Evolutionary conservation across 768 basidiomycete genomes (phyloP), one percentile per base, ranked within the genome.

Genomic region (Epithele typhae): DNA sequence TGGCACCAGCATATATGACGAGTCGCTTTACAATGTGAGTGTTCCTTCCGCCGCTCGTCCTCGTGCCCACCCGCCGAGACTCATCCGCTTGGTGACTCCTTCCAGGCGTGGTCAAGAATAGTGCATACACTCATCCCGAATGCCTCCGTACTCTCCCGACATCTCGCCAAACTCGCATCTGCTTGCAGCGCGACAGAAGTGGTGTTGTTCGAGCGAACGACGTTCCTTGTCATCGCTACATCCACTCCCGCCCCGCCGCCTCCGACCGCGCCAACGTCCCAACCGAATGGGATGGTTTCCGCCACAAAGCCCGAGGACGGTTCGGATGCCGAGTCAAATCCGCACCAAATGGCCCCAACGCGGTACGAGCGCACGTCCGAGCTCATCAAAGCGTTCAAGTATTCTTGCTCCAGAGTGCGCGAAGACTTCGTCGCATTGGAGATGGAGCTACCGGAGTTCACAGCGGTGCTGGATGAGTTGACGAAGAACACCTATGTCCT

Each of bases 71-170:
- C n/a, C n/a, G n/a, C n/a, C n/a, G n/a, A n/a, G n/a, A n/a, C n/a
- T n/a, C n/a, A n/a, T n/a, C n/a, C n/a, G n/a, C n/a, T n/a, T n/a
- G 4, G 45, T 51, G 49, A 35, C 39, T 27, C 6, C 21, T 22
- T 43, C 9, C 45, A 98, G 95, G 96, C 96, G 17, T 98, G 96
- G 96, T 98, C 96, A 17, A 84, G 83, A 53, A 95, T 99, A 49
- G 93, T 99, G 14, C 92, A 96, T 60, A 92, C 92, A 14, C 76
- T 99, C 56, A 95, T 97, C 47, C 96, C 96, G 4, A 97, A 98
- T 55, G 91, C 91, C 27, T 71, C 82, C n/a, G 82, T 92, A 37
- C 84, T 99, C 33, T 83, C 87, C 2, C 83, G 77, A 52, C 93
- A 98, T 56, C 79, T 99, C 15, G 78, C 83, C 6, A 89, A 83